A percentile compares a stretch with the other conserved stretches of the same genome.
These are phyloP conservation scores for Xylariaceae sp. DNA, from an alignment of 2,329 filamentous ascomycete species.

Conservation along the genomic window DNA sequence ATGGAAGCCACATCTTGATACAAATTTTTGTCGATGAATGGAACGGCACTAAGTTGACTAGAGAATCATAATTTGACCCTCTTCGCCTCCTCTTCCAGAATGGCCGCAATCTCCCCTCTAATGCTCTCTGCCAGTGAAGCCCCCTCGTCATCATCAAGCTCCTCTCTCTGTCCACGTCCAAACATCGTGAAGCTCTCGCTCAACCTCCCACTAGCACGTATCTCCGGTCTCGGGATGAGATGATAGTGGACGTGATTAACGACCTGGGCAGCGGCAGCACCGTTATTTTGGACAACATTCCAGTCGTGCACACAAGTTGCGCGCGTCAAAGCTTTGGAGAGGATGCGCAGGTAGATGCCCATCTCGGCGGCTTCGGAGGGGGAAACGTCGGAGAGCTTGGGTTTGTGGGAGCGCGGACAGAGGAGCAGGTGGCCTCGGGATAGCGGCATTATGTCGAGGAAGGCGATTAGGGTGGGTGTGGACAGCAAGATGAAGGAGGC, in stretches of 20 bases:
- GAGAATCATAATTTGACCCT: slow-evolving; percentile 32
- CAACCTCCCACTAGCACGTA: slow-evolving; percentile 47
- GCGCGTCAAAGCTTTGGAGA: slow-evolving; percentile 66
- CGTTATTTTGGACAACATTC: slow-evolving; percentile 97
- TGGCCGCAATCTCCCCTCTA: slow-evolving; percentile 44
- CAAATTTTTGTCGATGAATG: neutral
- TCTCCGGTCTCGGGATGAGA: slow-evolving; percentile 79
- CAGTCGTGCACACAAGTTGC: slow-evolving; percentile 75
- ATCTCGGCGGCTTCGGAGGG: slow-evolving; percentile 62
- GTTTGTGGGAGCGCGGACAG: slow-evolving; percentile 70
- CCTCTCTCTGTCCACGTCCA: slow-evolving; percentile 66
- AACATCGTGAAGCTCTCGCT: slow-evolving; percentile 79
- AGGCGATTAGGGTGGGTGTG: slow-evolving; percentile 73
- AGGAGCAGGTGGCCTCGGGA: slow-evolving; percentile 79
- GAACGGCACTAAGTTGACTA: no score
- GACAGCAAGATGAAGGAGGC: slow-evolving; percentile 68
- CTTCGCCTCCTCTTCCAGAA: slow-evolving; percentile 42
- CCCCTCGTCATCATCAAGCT: slow-evolving; percentile 74
- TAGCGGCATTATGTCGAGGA: slow-evolving; percentile 90
- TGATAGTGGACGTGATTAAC: slow-evolving; percentile 95
- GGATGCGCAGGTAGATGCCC: slow-evolving; percentile 62
- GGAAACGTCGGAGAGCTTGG: slow-evolving; percentile 70
- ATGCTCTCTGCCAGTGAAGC: slow-evolving; percentile 54
- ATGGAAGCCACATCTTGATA: neutral
- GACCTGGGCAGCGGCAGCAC: slow-evolving; percentile 82